phyloP scores from a whole-genome alignment of 306 rosid genomes.

The Myrica gale region DNA sequence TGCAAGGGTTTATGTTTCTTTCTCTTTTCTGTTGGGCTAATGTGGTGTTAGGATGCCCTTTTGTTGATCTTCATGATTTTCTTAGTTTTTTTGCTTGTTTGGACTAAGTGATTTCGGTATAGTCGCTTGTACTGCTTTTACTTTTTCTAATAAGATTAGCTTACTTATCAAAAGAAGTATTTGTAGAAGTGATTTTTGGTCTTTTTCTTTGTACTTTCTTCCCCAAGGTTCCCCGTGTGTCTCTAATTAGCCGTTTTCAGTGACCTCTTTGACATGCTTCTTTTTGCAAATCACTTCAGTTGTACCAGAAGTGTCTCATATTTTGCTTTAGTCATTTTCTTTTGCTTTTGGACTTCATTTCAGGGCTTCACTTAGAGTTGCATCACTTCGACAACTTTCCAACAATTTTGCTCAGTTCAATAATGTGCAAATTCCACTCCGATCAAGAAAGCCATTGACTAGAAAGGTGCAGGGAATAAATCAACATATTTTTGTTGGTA shows the following conservation, averaged over 20 bases:
- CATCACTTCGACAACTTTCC: slow-evolving; percentile 82
- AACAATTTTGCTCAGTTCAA: slow-evolving; percentile 89
- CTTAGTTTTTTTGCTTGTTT: too few species aligned
- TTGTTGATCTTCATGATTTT: too few species aligned
- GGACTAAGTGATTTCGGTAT: too few species aligned
- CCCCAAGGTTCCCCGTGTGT: slow-evolving; percentile 22
- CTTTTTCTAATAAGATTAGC: too few species aligned
- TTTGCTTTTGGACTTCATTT: slow-evolving; percentile 36
- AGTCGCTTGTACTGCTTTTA: too few species aligned
- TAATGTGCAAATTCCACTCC: slow-evolving; percentile 65
- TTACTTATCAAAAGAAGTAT: too few species aligned
- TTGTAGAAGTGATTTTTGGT: neutral
- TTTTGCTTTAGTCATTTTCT: slow-evolving; percentile 14
- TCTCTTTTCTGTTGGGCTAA: too few species aligned
- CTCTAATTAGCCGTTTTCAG: neutral
- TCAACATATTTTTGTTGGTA: slow-evolving; percentile 1
- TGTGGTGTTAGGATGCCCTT: too few species aligned
- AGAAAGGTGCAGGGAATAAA: slow-evolving; percentile 61
- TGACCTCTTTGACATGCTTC: slow-evolving; percentile 21
- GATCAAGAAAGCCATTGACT: slow-evolving; percentile 79
- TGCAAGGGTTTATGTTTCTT: too few species aligned
- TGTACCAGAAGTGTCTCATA: slow-evolving; percentile 17
- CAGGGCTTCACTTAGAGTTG: slow-evolving; percentile 75
- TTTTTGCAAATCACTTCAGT: neutral
- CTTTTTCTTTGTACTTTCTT: slow-evolving; percentile 19